A percentile compares a stretch with the other conserved stretches of the same genome.
Conservation (phyloP, 129 eudicot genomes). For the carrot (Daucus carota) region DNA sequence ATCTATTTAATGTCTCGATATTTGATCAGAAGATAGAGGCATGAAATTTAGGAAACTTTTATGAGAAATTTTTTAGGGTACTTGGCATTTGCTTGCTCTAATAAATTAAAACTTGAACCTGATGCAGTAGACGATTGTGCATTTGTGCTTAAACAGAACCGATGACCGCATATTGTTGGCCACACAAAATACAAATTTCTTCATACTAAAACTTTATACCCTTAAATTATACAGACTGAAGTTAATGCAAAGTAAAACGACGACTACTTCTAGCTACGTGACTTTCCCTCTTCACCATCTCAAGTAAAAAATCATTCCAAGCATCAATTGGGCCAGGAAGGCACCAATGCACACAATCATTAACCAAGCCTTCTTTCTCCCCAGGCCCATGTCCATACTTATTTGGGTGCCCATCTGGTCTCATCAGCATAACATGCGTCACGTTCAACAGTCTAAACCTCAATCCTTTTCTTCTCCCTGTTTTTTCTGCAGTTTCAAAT, state of each 20-base stretch:
- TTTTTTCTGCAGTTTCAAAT: constrained; percentile 38
- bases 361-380: constrained; percentile 34
- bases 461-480: constrained; percentile 34
- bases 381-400: constrained; percentile 59
- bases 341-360: constrained; percentile 66
- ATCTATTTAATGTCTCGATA: too few species aligned
- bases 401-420: constrained; percentile 90
- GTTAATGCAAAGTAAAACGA: not conserved
- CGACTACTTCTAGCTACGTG: constrained; percentile 2
- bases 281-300: constrained; percentile 48
- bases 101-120: too few species aligned
- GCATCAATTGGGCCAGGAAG: constrained; percentile 61
- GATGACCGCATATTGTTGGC: not conserved
- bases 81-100: too few species aligned
- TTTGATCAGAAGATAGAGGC: too few species aligned
- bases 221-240: not conserved
- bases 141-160: not conserved
- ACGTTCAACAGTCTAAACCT: constrained; percentile 46
- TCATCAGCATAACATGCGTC: constrained; percentile 49
- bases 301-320: constrained; percentile 53
- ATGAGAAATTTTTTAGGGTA: too few species aligned
- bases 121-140: too few species aligned
- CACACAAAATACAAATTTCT: not conserved
- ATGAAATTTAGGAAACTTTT: too few species aligned
- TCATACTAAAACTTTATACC: not conserved